Base-by-base conservation (phyloP, 768 basidiomycete genomes). In the Trichaptum fuscoviolaceum region DNA sequence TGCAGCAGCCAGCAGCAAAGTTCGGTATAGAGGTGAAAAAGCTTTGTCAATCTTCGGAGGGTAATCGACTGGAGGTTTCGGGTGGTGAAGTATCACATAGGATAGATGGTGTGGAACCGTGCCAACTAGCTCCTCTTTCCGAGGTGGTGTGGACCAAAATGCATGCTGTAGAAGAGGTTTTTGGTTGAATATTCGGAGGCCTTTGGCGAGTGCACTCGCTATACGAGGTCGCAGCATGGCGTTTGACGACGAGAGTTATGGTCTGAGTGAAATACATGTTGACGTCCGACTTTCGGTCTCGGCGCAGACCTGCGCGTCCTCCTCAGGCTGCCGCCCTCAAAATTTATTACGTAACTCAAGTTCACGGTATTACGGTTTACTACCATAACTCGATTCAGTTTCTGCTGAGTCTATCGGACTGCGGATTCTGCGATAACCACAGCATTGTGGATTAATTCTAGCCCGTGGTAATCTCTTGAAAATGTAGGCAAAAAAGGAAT, bases 1-100 rank as follows among this genome's bases (percentile, higher is more conserved):
- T 35, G 73, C 70, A 7, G 78, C 77, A 23, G 77, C 77, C 10
- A 82, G 73, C 65, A 82, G 81, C 42, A 91, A 76, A 10, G 78
- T 81, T 20, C 82, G 79, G 58, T 86, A 84, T 0, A 90, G 67
- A 1, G 82, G 77, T 3, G 72, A 73, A 27, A 52, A 63, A 0
- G 87, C 3, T 52, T 52, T 84, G 1, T 79, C 74, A 30, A 81
- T 73, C 24, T 79, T 80, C 35, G 81, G 70, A 1, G 87, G 83
- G 69, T 85, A 88, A 12, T 73, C 63, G 9, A 78, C 70, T 0
- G 87, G 87, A 7, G 87, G 81, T 7, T 78, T 71, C 0, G 74
- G 70, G 1, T 85, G 76, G 71, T 86, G 84, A 12, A 91, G 77
- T 63, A 90, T 79, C 62, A 88, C 79, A 69, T 86, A 87, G 64